phyloP scores from a whole-genome alignment of 2,329 filamentous ascomycete genomes.

The Sordariomycetes sp. region DNA sequence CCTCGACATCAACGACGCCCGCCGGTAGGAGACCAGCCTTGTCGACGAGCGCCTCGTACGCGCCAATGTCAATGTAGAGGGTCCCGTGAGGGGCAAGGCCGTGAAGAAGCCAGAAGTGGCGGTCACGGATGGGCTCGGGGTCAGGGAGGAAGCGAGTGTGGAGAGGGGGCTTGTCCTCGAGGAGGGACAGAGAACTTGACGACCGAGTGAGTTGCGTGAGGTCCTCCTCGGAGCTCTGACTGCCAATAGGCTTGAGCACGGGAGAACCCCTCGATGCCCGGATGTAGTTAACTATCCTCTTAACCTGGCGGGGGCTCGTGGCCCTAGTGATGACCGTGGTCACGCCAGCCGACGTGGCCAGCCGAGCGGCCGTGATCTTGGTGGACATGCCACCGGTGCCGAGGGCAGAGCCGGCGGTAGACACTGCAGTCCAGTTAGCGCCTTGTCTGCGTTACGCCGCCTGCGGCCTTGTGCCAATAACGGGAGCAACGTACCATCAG shows the following conservation, averaged over 20 bases:
- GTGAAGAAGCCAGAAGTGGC: conserved; percentile 95
- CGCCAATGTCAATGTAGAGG: conserved; percentile 85
- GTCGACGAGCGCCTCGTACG: conserved; percentile 62
- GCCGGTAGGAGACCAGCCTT: conserved; percentile 84
- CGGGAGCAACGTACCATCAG: conserved; percentile 46
- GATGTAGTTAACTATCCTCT: conserved; percentile 71
- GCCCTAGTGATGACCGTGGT: conserved; percentile 92
- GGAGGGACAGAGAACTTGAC: conserved; percentile 26
- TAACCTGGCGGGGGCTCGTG: conserved; percentile 85
- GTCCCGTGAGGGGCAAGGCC: conserved; percentile 83
- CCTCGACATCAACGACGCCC: conserved; percentile 82
- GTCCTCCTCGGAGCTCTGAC: conserved; percentile 8
- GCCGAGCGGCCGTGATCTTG: conserved; percentile 84
- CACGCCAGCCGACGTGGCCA: conserved; percentile 88
- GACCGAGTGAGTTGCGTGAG: conserved; percentile 20
- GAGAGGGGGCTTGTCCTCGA: conserved; percentile 42
- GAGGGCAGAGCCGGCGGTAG: conserved; percentile 73
- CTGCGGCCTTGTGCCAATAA: not conserved
- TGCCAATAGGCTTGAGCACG: conserved; percentile 9
- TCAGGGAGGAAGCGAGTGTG: conserved; percentile 92
- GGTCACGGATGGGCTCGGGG: conserved; percentile 71
- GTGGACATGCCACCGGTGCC: conserved; percentile 97
- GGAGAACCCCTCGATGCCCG: conserved; percentile 34
- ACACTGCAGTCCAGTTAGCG: conserved; percentile 40
- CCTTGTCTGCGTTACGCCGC: not conserved